Percentiles rank a stretch among this genome's conserved stretches.
Conservation (phyloP, 345 rosid species). For the Salix koriyanagi region DNA sequence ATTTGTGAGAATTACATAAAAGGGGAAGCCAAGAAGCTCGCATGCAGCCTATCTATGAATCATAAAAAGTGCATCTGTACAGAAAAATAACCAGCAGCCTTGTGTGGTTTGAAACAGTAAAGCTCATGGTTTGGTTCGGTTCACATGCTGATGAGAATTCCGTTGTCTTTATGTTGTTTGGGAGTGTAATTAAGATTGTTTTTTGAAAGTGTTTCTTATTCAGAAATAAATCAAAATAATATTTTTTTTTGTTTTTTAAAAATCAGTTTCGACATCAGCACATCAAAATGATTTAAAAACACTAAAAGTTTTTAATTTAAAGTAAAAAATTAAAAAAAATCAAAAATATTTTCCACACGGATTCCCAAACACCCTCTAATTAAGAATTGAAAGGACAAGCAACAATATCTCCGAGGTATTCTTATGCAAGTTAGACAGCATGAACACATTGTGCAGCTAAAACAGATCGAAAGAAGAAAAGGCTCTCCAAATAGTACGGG, state of each 20-base stretch:
- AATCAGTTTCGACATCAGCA: accelerated
- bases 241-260: too few relatives aligned
- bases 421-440: not conserved
- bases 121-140: not conserved
- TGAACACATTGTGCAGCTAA: not conserved
- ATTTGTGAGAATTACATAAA: not conserved
- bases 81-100: too few relatives aligned
- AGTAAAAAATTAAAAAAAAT: too few relatives aligned
- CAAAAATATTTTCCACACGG: too few relatives aligned
- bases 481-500: not conserved
- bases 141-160: not conserved
- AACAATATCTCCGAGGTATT: not conserved
- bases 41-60: not conserved
- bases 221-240: too few relatives aligned
- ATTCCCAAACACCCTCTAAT: too few relatives aligned
- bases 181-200: accelerated
- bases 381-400: not conserved
- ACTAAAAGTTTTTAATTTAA: too few relatives aligned
- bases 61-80: not conserved
- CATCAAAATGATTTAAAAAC: too few relatives aligned
- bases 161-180: too few relatives aligned
- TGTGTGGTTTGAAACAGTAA: not conserved
- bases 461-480: not conserved
- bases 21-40: not conserved
- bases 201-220: too few relatives aligned